Evolutionary conservation across 2,329 filamentous ascomycete genomes (phyloP).

Genomic region (Ascochyta clinopodiicola): DNA sequence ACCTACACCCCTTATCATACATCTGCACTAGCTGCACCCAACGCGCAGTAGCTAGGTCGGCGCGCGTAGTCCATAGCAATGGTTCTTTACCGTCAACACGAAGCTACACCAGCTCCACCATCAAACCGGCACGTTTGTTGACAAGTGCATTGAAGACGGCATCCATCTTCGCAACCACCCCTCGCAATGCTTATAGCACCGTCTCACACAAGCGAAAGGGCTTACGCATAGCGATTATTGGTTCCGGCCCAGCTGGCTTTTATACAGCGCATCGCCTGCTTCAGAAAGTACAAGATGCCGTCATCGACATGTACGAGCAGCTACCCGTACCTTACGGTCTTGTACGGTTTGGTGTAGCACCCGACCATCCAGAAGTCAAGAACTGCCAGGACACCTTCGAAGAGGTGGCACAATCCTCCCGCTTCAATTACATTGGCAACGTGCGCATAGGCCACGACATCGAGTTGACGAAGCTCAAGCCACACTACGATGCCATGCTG

Average conservation of each 20-base stretch:
- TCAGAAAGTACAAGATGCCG: conserved; percentile 72
- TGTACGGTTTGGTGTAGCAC: conserved; percentile 93
- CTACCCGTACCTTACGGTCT: conserved; percentile 92
- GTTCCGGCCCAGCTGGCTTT: conserved; percentile 94
- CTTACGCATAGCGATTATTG: conserved; percentile 84
- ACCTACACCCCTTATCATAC: conserved; percentile 21
- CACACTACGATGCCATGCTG: conserved; percentile 89
- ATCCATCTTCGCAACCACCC: background rate
- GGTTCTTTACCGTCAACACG: conserved; percentile 6
- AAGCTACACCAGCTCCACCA: conserved; percentile 6
- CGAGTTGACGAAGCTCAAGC: conserved; percentile 71
- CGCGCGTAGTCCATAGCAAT: background rate
- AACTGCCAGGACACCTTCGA: conserved; percentile 95
- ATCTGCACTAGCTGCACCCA: conserved; percentile 40
- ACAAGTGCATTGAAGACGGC: conserved; percentile 6
- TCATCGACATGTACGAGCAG: conserved; percentile 95
- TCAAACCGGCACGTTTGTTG: conserved; percentile 13
- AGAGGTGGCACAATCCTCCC: conserved; percentile 80
- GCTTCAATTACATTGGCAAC: conserved; percentile 92
- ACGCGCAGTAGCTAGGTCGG: conserved; percentile 15
- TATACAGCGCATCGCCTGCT: conserved; percentile 90
- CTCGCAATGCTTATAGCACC: conserved; percentile 36
- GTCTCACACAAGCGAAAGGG: conserved; percentile 48
- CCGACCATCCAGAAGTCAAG: conserved; percentile 98
- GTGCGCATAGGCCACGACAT: conserved; percentile 76